These are phyloP conservation scores for Rostrohypoxylon terebratum DNA, from an alignment of 495 filamentous ascomycete species.

Conservation along the genomic window DNA sequence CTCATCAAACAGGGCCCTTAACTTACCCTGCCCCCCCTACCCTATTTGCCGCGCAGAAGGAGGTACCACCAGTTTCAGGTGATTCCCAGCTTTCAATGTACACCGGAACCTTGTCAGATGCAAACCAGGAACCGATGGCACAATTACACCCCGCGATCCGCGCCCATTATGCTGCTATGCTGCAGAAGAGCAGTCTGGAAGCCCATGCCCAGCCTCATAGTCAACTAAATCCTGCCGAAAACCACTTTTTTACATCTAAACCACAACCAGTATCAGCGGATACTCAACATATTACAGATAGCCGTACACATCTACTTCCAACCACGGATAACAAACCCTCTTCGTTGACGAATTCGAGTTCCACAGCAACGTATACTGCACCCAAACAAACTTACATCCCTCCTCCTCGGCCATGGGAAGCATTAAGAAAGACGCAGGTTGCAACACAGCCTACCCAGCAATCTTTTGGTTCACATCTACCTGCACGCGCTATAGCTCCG, in stretches of 20 bases:
- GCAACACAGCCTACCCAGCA: slow-evolving; percentile 23
- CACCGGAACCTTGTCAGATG: slow-evolving; percentile 26
- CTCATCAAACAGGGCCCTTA: slow-evolving; percentile 28
- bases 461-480: slow-evolving; percentile 5
- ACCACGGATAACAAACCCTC: slow-evolving; percentile 15
- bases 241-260: background rate
- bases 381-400: slow-evolving; percentile 46
- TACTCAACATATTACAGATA: background rate
- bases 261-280: slow-evolving; percentile 14
- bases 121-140: slow-evolving; percentile 39
- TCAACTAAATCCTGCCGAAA: slow-evolving; percentile 19
- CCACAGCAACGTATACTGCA: background rate
- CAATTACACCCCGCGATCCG: slow-evolving; percentile 61
- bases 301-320: background rate
- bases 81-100: slow-evolving; percentile 20
- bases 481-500: background rate
- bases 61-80: background rate
- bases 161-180: slow-evolving; percentile 55
- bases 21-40: slow-evolving; percentile 25
- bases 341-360: slow-evolving; percentile 12
- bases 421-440: slow-evolving; percentile 41
- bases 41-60: slow-evolving; percentile 16
- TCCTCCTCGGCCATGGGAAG: slow-evolving; percentile 49
- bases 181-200: slow-evolving; percentile 48
- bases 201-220: slow-evolving; percentile 20